phyloP scores from a whole-genome alignment of 768 basidiomycete species.

The Naganishia onofrii region DNA sequence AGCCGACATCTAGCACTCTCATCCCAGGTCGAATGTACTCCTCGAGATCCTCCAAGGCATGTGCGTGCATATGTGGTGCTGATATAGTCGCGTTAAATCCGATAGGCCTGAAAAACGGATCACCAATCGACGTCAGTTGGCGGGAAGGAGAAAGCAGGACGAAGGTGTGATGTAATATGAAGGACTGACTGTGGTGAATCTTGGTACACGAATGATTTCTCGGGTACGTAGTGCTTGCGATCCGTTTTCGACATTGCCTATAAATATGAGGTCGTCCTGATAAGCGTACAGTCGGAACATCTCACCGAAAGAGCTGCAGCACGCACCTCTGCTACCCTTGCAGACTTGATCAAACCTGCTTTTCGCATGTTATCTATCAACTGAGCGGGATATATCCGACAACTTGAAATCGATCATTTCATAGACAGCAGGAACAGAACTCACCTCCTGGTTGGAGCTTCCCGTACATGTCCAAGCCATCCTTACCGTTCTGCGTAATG shows the following conservation, averaged over 20 bases:
- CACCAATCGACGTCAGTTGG: not conserved
- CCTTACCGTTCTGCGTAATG: not conserved
- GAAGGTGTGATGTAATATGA: not conserved
- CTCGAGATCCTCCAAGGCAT: slow-evolving; percentile 74
- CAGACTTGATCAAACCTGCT: slow-evolving; percentile 21
- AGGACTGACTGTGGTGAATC: slow-evolving; percentile 69
- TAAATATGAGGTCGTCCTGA: too few relatives aligned
- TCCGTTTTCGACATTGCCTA: slow-evolving; percentile 72
- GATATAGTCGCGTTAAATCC: slow-evolving; percentile 88
- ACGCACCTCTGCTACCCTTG: slow-evolving; percentile 14
- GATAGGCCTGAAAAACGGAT: slow-evolving; percentile 58
- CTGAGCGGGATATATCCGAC: slow-evolving; percentile 1
- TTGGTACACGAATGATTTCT: slow-evolving; percentile 61
- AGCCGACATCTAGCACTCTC: slow-evolving; percentile 82
- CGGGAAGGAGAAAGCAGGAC: not conserved
- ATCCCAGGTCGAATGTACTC: slow-evolving; percentile 68
- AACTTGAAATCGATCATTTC: too few relatives aligned
- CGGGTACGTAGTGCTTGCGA: slow-evolving; percentile 65
- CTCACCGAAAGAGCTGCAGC: too few relatives aligned
- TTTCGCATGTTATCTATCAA: slow-evolving; percentile 23
- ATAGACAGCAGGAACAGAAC: too few relatives aligned
- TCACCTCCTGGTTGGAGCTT: slow-evolving; percentile 21
- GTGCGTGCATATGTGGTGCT: slow-evolving; percentile 96
- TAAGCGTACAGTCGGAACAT: too few relatives aligned
- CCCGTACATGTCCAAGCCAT: slow-evolving; percentile 24